Evolutionary conservation across 1,139 yeast species (phyloP).

Genomic region (Suhomyces guaymorum): DNA sequence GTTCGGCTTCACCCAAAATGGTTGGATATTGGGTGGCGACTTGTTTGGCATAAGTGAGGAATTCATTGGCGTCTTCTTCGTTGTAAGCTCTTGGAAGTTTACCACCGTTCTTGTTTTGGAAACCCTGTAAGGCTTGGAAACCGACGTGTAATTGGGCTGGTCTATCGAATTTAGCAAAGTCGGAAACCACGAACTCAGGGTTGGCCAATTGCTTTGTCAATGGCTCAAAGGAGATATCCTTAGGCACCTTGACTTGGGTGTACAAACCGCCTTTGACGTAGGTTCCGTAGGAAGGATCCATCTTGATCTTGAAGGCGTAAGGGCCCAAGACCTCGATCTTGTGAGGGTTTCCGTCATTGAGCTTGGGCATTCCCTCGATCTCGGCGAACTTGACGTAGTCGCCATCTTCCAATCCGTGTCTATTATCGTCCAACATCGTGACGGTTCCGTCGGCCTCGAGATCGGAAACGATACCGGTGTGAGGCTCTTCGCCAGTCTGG

Average conservation of each 20-base stretch:
- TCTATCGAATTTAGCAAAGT: slow-evolving; percentile 91
- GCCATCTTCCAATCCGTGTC: slow-evolving; percentile 95
- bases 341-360: slow-evolving; percentile 72
- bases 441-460: slow-evolving; percentile 89
- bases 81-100: slow-evolving; percentile 76
- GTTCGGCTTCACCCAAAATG: slow-evolving; percentile 51
- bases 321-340: slow-evolving; percentile 90
- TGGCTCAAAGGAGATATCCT: slow-evolving; percentile 59
- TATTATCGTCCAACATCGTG: slow-evolving; percentile 84
- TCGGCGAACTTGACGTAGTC: slow-evolving; percentile 87
- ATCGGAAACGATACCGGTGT: slow-evolving; percentile 81
- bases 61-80: slow-evolving; percentile 71
- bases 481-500: slow-evolving; percentile 90
- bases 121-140: slow-evolving; percentile 84
- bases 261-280: slow-evolving; percentile 86
- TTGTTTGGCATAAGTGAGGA: slow-evolving; percentile 60
- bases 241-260: slow-evolving; percentile 89
- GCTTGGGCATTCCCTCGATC: slow-evolving; percentile 66
- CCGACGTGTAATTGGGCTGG: slow-evolving; percentile 89
- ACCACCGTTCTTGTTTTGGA: slow-evolving; percentile 62
- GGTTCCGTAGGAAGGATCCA: slow-evolving; percentile 55
- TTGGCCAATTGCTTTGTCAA: slow-evolving; percentile 60
- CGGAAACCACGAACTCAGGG: slow-evolving; percentile 85
- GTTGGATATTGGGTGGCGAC: slow-evolving; percentile 60
- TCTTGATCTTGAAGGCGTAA: slow-evolving; percentile 76